Base-by-base conservation (phyloP, 768 basidiomycete genomes). In the Lentinula detonsa region DNA sequence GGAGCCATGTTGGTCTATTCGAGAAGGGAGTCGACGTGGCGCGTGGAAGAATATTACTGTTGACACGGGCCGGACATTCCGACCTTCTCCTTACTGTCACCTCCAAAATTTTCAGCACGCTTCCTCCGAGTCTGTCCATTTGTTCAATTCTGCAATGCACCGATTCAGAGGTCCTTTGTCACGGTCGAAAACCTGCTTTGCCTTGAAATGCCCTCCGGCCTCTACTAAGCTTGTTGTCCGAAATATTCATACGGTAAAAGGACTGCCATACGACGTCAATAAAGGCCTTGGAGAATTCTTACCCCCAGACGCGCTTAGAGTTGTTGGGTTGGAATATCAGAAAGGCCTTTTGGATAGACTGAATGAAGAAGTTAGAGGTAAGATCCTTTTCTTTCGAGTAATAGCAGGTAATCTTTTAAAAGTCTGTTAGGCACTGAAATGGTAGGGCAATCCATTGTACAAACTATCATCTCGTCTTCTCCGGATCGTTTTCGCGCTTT, bases 301-400 rank as follows among this genome's bases (percentile, higher is more conserved):
- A 67, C 85, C 90, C 1, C 86, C 91, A 21, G 66, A 70, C n/a
- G 88, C 88, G 1, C 79, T 95, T 61, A 83, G 81, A 63, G 81
- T 82, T 61, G 76, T 94, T 53, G 88, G 88, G 3, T 78, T 85
- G 53, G 93, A 95, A 67, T 97, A 91, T 73, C 94, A 95, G 70
- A 81, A 90, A 62, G 94, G 94, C 8, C 78, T 95, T 35, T 73
- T 96, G 61, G 79, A 87, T 59, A 81, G 91, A 54, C 72, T 97
- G 52, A 93, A 90, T 65, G 84, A 88, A 9, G 82, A 88, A 70
- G 80, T 91, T 37, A 77, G 80, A 71, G 85, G 94, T 94, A 68
- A 62, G 82, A 70, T 43, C 11, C 45, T 33, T 52, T 16, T 48
- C 6, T 13, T 9, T 15, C 11, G 8, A 15, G 16, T 55, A 7